A percentile compares a stretch with the other conserved stretches of the same genome.
Evolutionary conservation across 176 grass and related monocot species (phyloP).

Genomic region (Rhipidocladum racemiflorum): DNA sequence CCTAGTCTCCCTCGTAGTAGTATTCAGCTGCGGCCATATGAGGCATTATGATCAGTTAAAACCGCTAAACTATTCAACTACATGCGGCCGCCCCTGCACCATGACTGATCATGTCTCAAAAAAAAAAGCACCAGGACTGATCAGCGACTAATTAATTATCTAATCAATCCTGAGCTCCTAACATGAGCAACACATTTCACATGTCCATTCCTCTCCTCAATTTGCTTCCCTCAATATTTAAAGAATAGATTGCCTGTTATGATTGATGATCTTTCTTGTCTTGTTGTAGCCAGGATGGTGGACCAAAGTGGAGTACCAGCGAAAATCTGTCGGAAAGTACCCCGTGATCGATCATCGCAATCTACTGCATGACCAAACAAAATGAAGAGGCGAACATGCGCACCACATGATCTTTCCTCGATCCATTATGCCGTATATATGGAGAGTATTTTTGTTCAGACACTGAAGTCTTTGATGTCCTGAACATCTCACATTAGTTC

Average conservation of each 20-base stretch:
- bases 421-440: neutral
- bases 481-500: neutral
- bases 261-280: neutral
- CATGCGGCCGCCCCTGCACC: neutral
- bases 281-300: too few relatives aligned
- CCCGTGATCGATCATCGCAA: neutral
- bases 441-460: neutral
- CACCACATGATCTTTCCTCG: neutral
- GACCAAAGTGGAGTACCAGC: too few relatives aligned
- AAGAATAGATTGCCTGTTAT: neutral
- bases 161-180: neutral
- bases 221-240: neutral
- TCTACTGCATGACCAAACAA: neutral
- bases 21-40: too few relatives aligned
- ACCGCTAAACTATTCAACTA: too few relatives aligned
- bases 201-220: neutral
- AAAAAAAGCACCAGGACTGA: neutral
- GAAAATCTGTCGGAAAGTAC: neutral
- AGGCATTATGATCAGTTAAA: too few relatives aligned
- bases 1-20: too few relatives aligned
- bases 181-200: slow-evolving; percentile 3
- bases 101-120: neutral
- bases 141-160: neutral
- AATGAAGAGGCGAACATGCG: neutral
- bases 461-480: neutral